Evolutionary conservation across 306 rosid species (phyloP).

Genomic region (Spatholobus suberectus): DNA sequence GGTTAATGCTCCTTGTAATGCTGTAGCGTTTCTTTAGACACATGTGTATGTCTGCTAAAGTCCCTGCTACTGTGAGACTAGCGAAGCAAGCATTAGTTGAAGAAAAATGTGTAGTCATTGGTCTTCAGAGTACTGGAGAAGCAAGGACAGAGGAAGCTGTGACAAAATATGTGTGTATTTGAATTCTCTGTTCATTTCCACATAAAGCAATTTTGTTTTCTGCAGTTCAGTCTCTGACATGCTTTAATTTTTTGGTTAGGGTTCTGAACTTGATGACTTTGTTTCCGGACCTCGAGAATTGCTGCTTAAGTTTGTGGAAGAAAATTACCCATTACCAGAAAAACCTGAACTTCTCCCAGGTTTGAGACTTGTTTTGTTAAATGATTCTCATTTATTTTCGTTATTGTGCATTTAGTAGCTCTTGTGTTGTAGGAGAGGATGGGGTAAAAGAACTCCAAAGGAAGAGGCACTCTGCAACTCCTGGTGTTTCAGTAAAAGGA

Average conservation of each 20-base stretch:
- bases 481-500: constrained; percentile 89
- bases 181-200: constrained; percentile 41
- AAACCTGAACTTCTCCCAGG: constrained; percentile 94
- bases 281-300: constrained; percentile 99
- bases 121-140: constrained; percentile 99
- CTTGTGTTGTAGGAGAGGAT: constrained; percentile 68
- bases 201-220: constrained; percentile 16
- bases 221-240: constrained; percentile 21
- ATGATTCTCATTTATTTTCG: constrained; percentile 40
- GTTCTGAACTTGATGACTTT: constrained; percentile 97
- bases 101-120: constrained; percentile 87
- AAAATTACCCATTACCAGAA: constrained; percentile 96
- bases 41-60: constrained; percentile 99
- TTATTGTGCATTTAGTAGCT: constrained; percentile 27
- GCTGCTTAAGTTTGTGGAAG: constrained; percentile 93
- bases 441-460: constrained; percentile 96
- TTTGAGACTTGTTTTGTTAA: constrained; percentile 36
- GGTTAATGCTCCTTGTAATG: constrained; percentile 40
- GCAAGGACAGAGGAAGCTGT: constrained; percentile 99
- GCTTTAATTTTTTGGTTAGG: constrained; percentile 58
- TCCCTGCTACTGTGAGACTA: constrained; percentile 90
- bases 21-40: constrained; percentile 98
- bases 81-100: constrained; percentile 84
- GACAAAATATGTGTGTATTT: constrained; percentile 85
- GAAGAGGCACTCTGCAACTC: constrained; percentile 93